phyloP scores from a whole-genome alignment of 345 rosid species.

The Mercurialis annua region DNA sequence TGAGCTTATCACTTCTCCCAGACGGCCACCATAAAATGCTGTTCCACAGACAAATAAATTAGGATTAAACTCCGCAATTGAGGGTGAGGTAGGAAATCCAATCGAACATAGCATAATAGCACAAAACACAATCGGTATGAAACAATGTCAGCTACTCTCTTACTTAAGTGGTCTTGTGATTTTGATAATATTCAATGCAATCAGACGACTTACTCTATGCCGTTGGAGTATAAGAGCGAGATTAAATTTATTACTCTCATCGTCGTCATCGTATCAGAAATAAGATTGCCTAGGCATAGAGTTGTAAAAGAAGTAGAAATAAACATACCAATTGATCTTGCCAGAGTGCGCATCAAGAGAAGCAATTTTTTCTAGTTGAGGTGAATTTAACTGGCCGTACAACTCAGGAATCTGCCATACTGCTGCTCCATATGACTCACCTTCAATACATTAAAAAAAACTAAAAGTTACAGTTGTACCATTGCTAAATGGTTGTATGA shows the following conservation, averaged over 20 bases:
- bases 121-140: neutral
- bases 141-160: neutral
- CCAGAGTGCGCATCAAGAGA: conserved; percentile 78
- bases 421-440: conserved; percentile 84
- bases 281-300: neutral
- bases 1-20: conserved; percentile 75
- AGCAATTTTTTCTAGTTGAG: conserved; percentile 75
- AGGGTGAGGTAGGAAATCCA: neutral
- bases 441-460: conserved; percentile 39
- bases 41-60: conserved; percentile 6
- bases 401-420: conserved; percentile 97
- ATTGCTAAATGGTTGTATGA: neutral
- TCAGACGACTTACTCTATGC: neutral
- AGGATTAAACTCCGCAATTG: neutral
- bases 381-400: conserved; percentile 77
- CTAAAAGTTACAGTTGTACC: too few relatives aligned
- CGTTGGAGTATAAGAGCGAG: neutral
- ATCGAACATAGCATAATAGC: neutral
- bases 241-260: neutral
- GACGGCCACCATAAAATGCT: conserved; percentile 89
- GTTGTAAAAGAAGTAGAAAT: conserved; percentile 6
- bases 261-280: neutral
- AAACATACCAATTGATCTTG: conserved; percentile 77
- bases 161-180: neutral
- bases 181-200: neutral